Evolutionary conservation across 192 early-diverging fungal genomes (phyloP).

Genomic region (Chytriomyces sp.): DNA sequence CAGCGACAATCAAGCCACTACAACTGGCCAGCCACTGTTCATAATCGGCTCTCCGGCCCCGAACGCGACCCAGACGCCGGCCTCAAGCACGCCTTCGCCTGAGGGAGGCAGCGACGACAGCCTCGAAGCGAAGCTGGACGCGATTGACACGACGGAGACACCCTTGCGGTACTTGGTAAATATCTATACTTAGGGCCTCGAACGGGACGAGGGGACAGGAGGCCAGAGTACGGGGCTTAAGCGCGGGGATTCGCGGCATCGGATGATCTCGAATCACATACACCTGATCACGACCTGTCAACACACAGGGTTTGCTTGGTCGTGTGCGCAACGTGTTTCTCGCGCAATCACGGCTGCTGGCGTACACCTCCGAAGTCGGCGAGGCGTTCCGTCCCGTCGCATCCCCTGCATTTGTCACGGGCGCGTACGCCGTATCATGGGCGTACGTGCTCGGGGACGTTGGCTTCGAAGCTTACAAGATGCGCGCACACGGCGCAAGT

Average conservation of each 20-base stretch:
- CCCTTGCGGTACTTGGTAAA: conserved; percentile 17
- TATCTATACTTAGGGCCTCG: not conserved
- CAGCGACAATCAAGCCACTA: too few relatives aligned
- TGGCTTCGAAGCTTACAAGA: conserved; percentile 32
- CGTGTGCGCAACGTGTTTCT: conserved; percentile 21
- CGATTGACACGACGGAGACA: conserved; percentile 23
- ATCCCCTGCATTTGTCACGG: conserved; percentile 50
- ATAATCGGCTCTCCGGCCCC: not conserved
- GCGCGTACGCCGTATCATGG: conserved; percentile 65
- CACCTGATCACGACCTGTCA: not conserved
- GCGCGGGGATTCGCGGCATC: not conserved
- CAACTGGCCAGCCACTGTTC: not conserved
- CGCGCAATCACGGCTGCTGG: conserved; percentile 30
- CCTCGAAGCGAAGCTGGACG: not conserved
- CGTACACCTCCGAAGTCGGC: conserved; percentile 67
- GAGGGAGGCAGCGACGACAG: not conserved
- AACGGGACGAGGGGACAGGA: too few relatives aligned
- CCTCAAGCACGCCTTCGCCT: not conserved
- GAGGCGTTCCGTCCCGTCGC: conserved; percentile 67
- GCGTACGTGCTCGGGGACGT: conserved; percentile 45
- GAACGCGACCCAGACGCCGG: not conserved
- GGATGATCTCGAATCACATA: not conserved
- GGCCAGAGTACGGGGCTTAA: not conserved
- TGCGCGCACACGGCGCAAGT: conserved; percentile 5
- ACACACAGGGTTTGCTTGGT: conserved; percentile 21